A percentile compares a stretch with the other conserved stretches of the same genome.
These are phyloP conservation scores for Podaxis rugospora DNA, from an alignment of 768 basidiomycete genomes.

Conservation along the genomic window DNA sequence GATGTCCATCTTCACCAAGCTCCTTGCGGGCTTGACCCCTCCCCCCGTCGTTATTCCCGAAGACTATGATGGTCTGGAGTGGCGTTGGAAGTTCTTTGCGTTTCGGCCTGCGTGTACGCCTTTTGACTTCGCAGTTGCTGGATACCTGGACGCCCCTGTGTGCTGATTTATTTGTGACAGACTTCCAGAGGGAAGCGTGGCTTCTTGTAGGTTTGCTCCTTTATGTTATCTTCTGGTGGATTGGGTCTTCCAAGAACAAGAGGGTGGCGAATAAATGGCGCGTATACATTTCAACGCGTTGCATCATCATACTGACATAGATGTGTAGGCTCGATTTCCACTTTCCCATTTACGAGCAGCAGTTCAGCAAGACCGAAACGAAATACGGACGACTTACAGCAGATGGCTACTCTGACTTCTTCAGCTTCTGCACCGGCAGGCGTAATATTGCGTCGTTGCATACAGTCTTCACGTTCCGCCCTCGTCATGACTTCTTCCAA, in stretches of 20 bases:
- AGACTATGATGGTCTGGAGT: constrained; percentile 74
- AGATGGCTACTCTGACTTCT: constrained; percentile 78
- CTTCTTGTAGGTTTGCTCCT: constrained; percentile 49
- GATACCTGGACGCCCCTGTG: neutral
- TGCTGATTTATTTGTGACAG: constrained; percentile 24
- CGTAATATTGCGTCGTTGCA: constrained; percentile 75
- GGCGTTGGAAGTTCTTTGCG: constrained; percentile 67
- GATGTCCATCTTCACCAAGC: constrained; percentile 25
- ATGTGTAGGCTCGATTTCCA: constrained; percentile 57
- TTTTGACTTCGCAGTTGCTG: neutral
- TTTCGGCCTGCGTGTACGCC: constrained; percentile 76
- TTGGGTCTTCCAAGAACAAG: constrained; percentile 59
- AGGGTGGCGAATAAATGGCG: constrained; percentile 64
- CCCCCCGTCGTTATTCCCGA: constrained; percentile 46
- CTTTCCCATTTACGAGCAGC: constrained; percentile 50
- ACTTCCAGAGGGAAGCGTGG: constrained; percentile 62
- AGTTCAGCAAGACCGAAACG: constrained; percentile 69
- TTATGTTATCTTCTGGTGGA: constrained; percentile 53
- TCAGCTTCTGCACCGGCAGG: constrained; percentile 85
- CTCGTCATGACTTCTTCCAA: constrained; percentile 81
- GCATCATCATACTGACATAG: constrained; percentile 10
- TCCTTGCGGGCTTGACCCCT: constrained; percentile 46
- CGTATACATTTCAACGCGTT: constrained; percentile 23
- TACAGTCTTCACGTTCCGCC: constrained; percentile 70
- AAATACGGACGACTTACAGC: constrained; percentile 43